Evolutionary conservation across 352 stramenopile species (phyloP).

Genomic region (Pythium guiyangense): DNA sequence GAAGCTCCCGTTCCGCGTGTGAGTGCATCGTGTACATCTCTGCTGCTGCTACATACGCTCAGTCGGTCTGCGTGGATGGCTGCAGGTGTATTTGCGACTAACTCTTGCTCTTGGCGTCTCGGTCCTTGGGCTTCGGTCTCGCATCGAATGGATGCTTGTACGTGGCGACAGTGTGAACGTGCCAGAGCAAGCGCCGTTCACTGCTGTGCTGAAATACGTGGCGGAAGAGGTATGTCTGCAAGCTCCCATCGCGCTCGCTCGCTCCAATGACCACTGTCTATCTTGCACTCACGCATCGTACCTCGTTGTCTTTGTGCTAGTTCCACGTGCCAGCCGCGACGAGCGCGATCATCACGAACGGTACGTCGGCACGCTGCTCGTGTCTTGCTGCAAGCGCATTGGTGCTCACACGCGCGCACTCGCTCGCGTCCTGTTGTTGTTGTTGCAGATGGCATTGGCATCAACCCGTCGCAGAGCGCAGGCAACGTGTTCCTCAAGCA

Average conservation of each 20-base stretch:
- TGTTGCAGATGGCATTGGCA: conserved; percentile 72
- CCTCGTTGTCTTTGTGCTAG: conserved; percentile 18
- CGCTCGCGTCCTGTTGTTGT: neutral
- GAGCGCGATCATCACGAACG: conserved; percentile 87
- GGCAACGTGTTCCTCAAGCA: conserved; percentile 85
- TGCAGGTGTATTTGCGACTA: conserved; percentile 7
- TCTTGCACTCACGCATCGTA: conserved; percentile 8
- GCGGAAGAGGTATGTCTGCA: conserved; percentile 82
- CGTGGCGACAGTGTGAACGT: conserved; percentile 63
- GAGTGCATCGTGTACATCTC: conserved; percentile 6
- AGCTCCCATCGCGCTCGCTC: too few species aligned
- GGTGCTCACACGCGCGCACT: neutral
- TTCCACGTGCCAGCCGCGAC: conserved; percentile 77
- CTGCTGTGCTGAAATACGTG: conserved; percentile 81
- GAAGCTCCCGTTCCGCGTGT: conserved; percentile 81
- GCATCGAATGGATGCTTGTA: neutral
- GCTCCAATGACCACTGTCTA: too few species aligned
- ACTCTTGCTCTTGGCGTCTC: too few species aligned
- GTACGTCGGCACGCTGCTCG: too few species aligned
- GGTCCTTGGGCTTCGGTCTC: neutral
- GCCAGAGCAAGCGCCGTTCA: conserved; percentile 79
- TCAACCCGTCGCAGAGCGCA: conserved; percentile 81
- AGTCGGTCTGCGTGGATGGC: too few species aligned
- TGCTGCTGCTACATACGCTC: too few species aligned
- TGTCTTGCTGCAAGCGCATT: too few species aligned